Base-by-base conservation (phyloP, 768 basidiomycete genomes). In the Cystobasidium onofrii region DNA sequence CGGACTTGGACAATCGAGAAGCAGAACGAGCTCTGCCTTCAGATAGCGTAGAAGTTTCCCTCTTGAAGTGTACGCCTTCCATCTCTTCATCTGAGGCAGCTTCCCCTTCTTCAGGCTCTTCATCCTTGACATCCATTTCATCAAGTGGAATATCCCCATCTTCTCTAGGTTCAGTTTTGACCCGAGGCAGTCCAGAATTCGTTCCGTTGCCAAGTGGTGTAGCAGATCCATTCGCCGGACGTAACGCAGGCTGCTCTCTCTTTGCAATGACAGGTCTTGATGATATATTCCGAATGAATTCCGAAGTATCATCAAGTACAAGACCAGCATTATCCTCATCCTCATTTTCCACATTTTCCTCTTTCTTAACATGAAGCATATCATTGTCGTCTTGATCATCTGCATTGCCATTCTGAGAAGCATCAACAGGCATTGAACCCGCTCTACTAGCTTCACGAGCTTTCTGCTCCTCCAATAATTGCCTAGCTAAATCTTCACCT, bases 301-400 rank as follows among this genome's bases (percentile, higher is more conserved):
- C 95, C 0, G 92, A 92, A 0, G 95, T 98, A 77, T 97, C 94
- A 79, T 98, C 94, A 75, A 99, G 92, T 0, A 89, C 90, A 36
- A 97, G 83, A 25, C 89, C 89, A 23, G 81, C 83, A 20, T 82
- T 84, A 27, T 84, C 86, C 3, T 77, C 83, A 0, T 84, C 84
- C 10, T 79, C 79, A 7, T 76, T 78, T 44, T 79, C 62, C 23
- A 61, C 73, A 3, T 43, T 43, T 23, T 73, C 69, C 36, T 74
- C 73, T 23, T 43, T 41, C 43, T 73, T 52, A 25, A 44, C 44
- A 15, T 63, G 65, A 1, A 70, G 61, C 15, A 74, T 83, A 29
- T 85, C 84, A n/a, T 85, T 83, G 41, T 83, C 85, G 77, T 85
- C 86, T 17, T n/a, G n/a, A 83, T 81, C 55, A 86, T 85, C 74